Conservation (phyloP, 2,329 filamentous ascomycete species). For the Stachybotrys chlorohalonatus region DNA sequence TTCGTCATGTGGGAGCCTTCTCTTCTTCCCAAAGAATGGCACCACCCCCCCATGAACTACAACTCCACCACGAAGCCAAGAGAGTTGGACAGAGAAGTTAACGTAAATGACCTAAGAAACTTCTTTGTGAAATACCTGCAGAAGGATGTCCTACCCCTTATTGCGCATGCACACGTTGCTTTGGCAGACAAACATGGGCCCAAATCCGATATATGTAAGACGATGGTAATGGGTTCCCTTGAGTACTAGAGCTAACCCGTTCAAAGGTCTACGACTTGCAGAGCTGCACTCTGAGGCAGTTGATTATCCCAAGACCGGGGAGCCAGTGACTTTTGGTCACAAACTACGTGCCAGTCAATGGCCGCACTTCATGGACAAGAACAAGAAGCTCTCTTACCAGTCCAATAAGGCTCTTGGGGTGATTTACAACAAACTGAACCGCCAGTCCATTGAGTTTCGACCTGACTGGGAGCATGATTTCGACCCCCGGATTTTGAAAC, state of each 20-base stretch:
- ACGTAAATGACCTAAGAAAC: conserved; percentile 61
- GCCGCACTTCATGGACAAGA: conserved; percentile 85
- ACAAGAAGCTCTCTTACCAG: conserved; percentile 41
- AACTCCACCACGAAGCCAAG: conserved; percentile 42
- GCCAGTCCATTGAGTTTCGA: conserved; percentile 52
- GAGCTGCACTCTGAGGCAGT: conserved; percentile 82
- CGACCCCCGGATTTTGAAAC: conserved; percentile 62
- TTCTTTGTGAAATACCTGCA: conserved; percentile 95
- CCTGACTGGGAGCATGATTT: conserved; percentile 68
- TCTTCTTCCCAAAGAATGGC: conserved; percentile 62
- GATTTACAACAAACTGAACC: conserved; percentile 66
- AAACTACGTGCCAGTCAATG: conserved; percentile 52
- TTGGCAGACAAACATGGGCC: conserved; percentile 64
- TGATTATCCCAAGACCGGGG: conserved; percentile 87
- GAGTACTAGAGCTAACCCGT: neutral
- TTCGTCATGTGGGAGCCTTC: conserved; percentile 83
- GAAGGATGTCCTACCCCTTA: conserved; percentile 70
- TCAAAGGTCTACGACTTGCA: conserved; percentile 55
- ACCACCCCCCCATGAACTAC: conserved; percentile 72
- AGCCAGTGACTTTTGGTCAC: conserved; percentile 58
- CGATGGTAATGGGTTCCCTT: neutral
- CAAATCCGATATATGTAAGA: conserved; percentile 57
- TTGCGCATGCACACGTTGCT: conserved; percentile 76
- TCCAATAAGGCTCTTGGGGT: conserved; percentile 68
- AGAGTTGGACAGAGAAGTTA: conserved; percentile 52